Conservation (phyloP, 2,329 filamentous ascomycete species). For the Penicillium polonicum region DNA sequence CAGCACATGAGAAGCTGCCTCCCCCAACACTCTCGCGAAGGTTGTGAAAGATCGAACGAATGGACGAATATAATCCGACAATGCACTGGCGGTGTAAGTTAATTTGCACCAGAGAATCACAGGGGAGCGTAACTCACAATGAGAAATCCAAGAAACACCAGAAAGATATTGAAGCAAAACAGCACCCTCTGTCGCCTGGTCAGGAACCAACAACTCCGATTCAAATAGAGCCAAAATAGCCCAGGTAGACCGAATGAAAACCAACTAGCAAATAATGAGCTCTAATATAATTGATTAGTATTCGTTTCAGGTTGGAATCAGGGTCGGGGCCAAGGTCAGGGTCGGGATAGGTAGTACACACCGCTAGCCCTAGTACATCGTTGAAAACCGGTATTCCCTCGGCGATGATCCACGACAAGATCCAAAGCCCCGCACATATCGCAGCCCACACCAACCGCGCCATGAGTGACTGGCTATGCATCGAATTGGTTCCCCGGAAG, state of each 20-base stretch:
- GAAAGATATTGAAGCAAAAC: constrained; percentile 16
- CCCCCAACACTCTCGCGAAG: constrained; percentile 14
- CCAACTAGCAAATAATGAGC: constrained; percentile 61
- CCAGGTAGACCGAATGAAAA: constrained; percentile 50
- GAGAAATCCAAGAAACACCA: constrained; percentile 15
- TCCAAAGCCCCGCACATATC: constrained; percentile 56
- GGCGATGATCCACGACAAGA: constrained; percentile 63
- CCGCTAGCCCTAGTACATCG: constrained; percentile 60
- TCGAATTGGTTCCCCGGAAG: constrained; percentile 56
- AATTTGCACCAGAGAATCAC: not conserved
- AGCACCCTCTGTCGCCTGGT: constrained; percentile 22
- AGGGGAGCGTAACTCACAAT: constrained; percentile 12
- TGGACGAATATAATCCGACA: constrained; percentile 27
- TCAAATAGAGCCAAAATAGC: constrained; percentile 33
- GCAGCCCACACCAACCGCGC: constrained; percentile 57
- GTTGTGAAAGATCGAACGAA: constrained; percentile 22
- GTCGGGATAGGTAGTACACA: constrained; percentile 11
- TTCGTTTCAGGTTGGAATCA: not conserved
- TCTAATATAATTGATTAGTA: constrained; percentile 27
- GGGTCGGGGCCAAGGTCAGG: not conserved
- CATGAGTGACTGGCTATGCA: constrained; percentile 46
- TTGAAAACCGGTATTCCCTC: constrained; percentile 68
- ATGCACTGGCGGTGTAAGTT: constrained; percentile 21
- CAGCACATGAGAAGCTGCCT: constrained; percentile 21
- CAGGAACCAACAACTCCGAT: constrained; percentile 21